Evolutionary conservation across 768 basidiomycete genomes (phyloP), one percentile per base, ranked within the genome.

Genomic region (Phlebiopsis flavidoalba): DNA sequence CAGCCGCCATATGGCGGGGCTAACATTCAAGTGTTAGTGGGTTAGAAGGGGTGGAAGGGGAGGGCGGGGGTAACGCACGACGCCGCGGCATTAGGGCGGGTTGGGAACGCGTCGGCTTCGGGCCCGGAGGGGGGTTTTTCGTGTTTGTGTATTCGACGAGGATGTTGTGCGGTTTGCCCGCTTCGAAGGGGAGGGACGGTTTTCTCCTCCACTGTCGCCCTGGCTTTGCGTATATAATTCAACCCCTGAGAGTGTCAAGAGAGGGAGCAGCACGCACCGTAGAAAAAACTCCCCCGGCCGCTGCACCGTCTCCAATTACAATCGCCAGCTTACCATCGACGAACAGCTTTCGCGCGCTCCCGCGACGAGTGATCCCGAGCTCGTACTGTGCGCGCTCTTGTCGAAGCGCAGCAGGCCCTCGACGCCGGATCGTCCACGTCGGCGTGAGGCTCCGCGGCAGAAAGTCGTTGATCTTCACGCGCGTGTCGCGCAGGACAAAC

Each of bases 1-100:
- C 79, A 82, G 21, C 86, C 86, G n/a, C 87, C 87, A n/a, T n/a
- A n/a, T n/a, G n/a, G n/a, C 0, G 88, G 72, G n/a, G 79, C 83
- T 87, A 60, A n/a, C 46, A 10, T 22, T 48, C 6, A n/a, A n/a
- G 58, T 19, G n/a, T n/a, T 19, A 35, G 36, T 22, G 3, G 4
- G 35, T 24, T 5, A 53, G 52, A n/a, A n/a, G 6, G 8, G 8
- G 26, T 3, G 26, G 12, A 52, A n/a, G 11, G 12, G 36, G 35
- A 15, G 2, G 12, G 8, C 19, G 47, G 5, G n/a, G n/a, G n/a
- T n/a, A n/a, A 72, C 82, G 53, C 69, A 88, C 85, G 65, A 88
- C 81, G 62, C 86, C 86, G 19, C 82, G 80, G n/a, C 86, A 88
- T 87, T 36, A 87, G 71, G 8, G 85, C 85, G 43, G 86, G 86